These are phyloP conservation scores for Hsuehochloa calcarea DNA, from an alignment of 176 grass and related monocot genomes.

Conservation along the genomic window DNA sequence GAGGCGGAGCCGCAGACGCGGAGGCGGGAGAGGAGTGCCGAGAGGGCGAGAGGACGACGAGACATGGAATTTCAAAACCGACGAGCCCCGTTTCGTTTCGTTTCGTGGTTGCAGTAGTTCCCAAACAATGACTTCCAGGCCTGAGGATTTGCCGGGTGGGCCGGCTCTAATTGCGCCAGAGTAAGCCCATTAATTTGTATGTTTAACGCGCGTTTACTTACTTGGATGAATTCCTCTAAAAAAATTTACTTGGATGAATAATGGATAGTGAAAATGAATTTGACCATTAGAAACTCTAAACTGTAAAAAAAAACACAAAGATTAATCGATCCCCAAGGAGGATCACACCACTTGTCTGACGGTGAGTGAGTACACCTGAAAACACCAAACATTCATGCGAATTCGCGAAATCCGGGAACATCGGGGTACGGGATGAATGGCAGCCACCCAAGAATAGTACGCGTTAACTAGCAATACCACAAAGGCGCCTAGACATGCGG, in stretches of 20 bases:
- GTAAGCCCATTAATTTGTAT: neutral
- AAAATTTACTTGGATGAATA: no score
- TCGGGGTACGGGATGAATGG: neutral
- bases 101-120: neutral
- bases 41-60: conserved; percentile 14
- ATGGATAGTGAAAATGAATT: no score
- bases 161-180: neutral
- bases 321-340: neutral
- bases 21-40: conserved; percentile 52
- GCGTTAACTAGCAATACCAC: neutral
- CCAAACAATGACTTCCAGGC: neutral
- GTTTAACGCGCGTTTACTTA: no score
- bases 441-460: conserved; percentile 23
- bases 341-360: no score
- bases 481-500: neutral
- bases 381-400: neutral
- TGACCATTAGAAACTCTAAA: no score
- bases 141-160: neutral
- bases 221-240: no score
- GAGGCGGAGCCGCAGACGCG: conserved; percentile 29
- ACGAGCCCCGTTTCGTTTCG: no score
- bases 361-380: neutral
- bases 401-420: neutral
- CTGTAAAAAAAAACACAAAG: neutral
- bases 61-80: conserved; percentile 13